Evolutionary conservation across 2,329 filamentous ascomycete genomes (phyloP).

Genomic region (Tympanopsis confertula): DNA sequence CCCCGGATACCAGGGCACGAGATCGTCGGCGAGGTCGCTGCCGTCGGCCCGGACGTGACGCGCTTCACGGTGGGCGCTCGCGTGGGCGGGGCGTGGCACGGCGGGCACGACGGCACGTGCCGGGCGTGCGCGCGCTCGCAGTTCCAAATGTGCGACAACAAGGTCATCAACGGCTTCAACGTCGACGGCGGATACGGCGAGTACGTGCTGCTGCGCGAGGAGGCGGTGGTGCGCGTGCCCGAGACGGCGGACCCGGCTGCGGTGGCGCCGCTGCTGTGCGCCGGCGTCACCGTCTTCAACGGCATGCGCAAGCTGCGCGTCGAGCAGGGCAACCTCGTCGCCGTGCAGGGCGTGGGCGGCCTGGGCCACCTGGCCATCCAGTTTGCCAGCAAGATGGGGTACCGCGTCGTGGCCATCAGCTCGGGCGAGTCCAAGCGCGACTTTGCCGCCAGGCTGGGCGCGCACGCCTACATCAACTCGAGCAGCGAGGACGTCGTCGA

Average conservation of each 20-base stretch:
- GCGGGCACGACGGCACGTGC: slow-evolving; percentile 22
- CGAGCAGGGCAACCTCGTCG: slow-evolving; percentile 22
- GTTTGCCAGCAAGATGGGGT: slow-evolving; percentile 57
- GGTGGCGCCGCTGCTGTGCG: slow-evolving; percentile 27
- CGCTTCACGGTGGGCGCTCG: slow-evolving; percentile 28
- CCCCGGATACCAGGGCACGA: slow-evolving; percentile 49
- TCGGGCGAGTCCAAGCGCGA: slow-evolving; percentile 50
- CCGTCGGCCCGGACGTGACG: slow-evolving; percentile 25
- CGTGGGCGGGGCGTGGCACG: slow-evolving; percentile 41
- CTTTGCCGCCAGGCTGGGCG: slow-evolving; percentile 46
- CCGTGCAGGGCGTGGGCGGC: slow-evolving; percentile 49
- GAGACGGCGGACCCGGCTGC: slow-evolving; percentile 13
- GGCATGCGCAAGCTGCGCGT: slow-evolving; percentile 16
- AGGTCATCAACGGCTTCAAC: slow-evolving; percentile 48
- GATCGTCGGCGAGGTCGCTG: slow-evolving; percentile 30
- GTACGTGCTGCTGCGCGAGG: slow-evolving; percentile 21
- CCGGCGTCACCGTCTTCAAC: slow-evolving; percentile 28
- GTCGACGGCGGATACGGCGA: slow-evolving; percentile 31
- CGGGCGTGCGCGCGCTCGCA: slow-evolving; percentile 28
- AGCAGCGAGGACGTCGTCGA: slow-evolving; percentile 21
- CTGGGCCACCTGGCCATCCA: slow-evolving; percentile 58
- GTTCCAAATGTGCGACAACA: slow-evolving; percentile 30
- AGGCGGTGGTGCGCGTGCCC: slow-evolving; percentile 20
- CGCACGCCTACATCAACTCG: slow-evolving; percentile 47
- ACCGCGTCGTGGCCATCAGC: slow-evolving; percentile 51